Conservation (phyloP, 2,329 filamentous ascomycete genomes). For the Sporothrix mexicana region DNA sequence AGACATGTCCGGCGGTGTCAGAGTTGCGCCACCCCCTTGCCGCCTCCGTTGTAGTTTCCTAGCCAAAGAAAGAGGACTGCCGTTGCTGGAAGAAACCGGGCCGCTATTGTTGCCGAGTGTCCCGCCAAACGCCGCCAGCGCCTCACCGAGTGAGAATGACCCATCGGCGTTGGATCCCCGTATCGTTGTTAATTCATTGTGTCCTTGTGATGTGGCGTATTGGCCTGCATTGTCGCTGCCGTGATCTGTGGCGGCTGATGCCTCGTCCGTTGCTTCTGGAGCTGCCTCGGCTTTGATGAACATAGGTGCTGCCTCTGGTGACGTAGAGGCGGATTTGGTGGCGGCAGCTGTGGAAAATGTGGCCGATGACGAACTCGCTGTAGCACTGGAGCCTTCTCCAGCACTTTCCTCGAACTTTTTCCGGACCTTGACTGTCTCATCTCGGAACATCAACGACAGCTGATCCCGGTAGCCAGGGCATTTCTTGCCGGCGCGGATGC, state of each 20-base stretch:
- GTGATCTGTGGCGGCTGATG: background rate
- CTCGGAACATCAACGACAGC: conserved; percentile 68
- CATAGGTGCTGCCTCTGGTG: background rate
- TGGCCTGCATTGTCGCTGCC: background rate
- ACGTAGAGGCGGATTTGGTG: background rate
- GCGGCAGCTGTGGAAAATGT: background rate
- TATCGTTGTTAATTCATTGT: conserved; percentile 10
- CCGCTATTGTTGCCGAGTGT: background rate
- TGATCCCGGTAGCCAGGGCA: conserved; percentile 70
- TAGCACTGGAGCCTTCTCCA: background rate
- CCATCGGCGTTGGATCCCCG: conserved; percentile 2
- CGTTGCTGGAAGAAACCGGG: background rate
- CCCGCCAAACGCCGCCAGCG: conserved; percentile 14
- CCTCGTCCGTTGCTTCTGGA: background rate
- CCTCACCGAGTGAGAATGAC: background rate
- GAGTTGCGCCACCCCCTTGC: background rate
- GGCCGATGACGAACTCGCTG: conserved; percentile 14
- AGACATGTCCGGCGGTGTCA: background rate
- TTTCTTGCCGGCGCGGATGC: conserved; percentile 62
- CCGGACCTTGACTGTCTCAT: conserved; percentile 68
- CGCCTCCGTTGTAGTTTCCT: conserved; percentile 1
- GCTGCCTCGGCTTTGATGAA: conserved; percentile 1
- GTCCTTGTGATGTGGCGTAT: background rate
- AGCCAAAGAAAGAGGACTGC: background rate
- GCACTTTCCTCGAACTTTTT: conserved; percentile 57